Evolutionary conservation across 306 rosid species (phyloP), one percentile per base, ranked within the genome.

Genomic region (Ammopiptanthus mongolicus): DNA sequence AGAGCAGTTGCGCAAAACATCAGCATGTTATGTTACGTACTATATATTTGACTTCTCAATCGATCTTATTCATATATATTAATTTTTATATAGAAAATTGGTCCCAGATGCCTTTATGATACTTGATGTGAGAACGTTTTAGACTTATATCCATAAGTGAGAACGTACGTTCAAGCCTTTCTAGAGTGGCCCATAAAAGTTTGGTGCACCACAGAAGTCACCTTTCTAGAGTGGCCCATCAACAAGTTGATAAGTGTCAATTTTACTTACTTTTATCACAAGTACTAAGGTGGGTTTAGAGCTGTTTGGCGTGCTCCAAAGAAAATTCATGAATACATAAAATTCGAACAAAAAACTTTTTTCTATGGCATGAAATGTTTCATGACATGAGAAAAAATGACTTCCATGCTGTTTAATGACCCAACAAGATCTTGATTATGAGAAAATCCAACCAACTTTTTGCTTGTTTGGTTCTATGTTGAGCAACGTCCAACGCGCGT

Each of bases 131-230:
- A 69, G 63, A 50, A 69, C 36, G 63, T 51, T 52, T 52, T 12
- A 11, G 64, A 51, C 61, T 31, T 70, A 8, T 31, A 31, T 18
- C 56, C 23, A 6, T 12, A 53, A 51, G 51, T 0, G 63, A 14
- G 34, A 14, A 52, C 9, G 39, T 19, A 21, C 5, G 18, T 9
- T 11, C 31, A 25, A 36, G 23, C 28, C 28, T 31, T 69, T 42
- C 11, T 10, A 17, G 61, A 31, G 74, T 50, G 74, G 74, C 50
- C 75, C 75, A 69, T 48, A 7, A 33, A n/a, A n/a, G n/a, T n/a
- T n/a, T n/a, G n/a, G n/a, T n/a, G n/a, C n/a, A n/a, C n/a, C n/a
- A n/a, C n/a, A n/a, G n/a, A n/a, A n/a, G n/a, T n/a, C n/a, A n/a
- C n/a, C n/a, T n/a, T n/a, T n/a, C n/a, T n/a, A n/a, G n/a, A n/a